Conservation (phyloP, 1,284 basidiomycete genomes). For the Porogramme epimiltina region DNA sequence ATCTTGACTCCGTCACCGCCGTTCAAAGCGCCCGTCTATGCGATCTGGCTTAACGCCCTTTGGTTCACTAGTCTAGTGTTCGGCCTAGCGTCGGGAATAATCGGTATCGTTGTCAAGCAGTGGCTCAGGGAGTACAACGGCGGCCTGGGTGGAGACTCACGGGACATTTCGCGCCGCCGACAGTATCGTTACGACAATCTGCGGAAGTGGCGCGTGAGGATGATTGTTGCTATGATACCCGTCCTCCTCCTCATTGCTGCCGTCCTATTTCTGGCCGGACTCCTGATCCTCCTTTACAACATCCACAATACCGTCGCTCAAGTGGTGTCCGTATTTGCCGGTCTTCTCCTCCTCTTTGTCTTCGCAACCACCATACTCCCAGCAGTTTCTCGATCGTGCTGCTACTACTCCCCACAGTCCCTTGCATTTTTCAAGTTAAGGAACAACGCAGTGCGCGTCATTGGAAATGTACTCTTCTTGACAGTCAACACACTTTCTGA, state of each 20-base stretch:
- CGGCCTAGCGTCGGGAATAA: constrained; percentile 16
- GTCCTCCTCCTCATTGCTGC: constrained; percentile 18
- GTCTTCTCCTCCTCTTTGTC: neutral
- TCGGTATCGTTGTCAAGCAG: constrained; percentile 18
- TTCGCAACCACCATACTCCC: neutral
- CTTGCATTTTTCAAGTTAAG: neutral
- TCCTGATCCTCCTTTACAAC: constrained; percentile 10
- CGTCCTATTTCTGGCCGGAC: constrained; percentile 32
- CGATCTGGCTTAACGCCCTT: constrained; percentile 9
- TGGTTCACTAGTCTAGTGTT: constrained; percentile 19
- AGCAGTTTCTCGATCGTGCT: neutral
- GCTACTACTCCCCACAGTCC: neutral
- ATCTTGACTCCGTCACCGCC: neutral
- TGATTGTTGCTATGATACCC: constrained; percentile 8
- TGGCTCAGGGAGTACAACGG: constrained; percentile 10
- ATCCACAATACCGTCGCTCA: neutral
- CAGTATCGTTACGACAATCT: constrained; percentile 30
- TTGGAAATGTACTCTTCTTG: too few species aligned
- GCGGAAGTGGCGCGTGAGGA: constrained; percentile 28
- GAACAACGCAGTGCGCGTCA: too few species aligned
- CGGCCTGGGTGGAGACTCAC: constrained; percentile 2
- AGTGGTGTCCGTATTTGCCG: neutral
- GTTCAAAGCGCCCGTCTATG: neutral
- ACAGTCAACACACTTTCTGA: too few species aligned
- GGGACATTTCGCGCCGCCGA: constrained; percentile 9